Evolutionary conservation across 306 rosid genomes (phyloP).

Genomic region (Hylodesmum podocarpum): DNA sequence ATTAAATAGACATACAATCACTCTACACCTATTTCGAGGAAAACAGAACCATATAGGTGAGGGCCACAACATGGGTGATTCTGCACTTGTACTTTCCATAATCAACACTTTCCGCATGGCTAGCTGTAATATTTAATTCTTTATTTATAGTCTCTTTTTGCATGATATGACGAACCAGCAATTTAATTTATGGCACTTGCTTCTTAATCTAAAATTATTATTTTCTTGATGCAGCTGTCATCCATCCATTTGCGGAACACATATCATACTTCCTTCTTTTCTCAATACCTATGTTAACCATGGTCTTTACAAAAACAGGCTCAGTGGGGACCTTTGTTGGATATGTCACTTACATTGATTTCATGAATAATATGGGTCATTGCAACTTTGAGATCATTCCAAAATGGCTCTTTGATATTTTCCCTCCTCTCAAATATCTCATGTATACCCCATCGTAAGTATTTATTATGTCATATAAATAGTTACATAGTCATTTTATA

Average conservation of each 20-base stretch:
- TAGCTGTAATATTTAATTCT: neutral
- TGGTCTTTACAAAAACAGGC: slow-evolving; percentile 32
- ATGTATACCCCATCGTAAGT: slow-evolving; percentile 74
- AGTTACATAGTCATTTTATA: neutral
- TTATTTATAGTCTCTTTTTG: neutral
- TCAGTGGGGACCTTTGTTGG: slow-evolving; percentile 26
- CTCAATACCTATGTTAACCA: slow-evolving; percentile 44
- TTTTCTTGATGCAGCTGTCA: slow-evolving; percentile 45
- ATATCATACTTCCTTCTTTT: slow-evolving; percentile 52
- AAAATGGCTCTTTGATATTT: slow-evolving; percentile 29
- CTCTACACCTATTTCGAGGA: neutral
- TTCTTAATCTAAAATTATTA: neutral
- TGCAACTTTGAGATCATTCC: slow-evolving; percentile 68
- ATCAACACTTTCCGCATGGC: neutral
- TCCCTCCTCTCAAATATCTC: slow-evolving; percentile 64
- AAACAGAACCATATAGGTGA: neutral
- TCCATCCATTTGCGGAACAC: slow-evolving; percentile 68
- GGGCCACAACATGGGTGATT: neutral
- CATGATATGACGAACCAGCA: neutral
- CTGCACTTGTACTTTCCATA: neutral
- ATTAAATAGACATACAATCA: neutral
- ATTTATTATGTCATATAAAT: neutral
- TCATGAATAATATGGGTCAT: slow-evolving; percentile 77
- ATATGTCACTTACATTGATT: slow-evolving; percentile 53
- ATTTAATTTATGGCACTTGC: neutral